phyloP scores from a whole-genome alignment of 139 green algal genomes.

The Tetraselmis chui region DNA sequence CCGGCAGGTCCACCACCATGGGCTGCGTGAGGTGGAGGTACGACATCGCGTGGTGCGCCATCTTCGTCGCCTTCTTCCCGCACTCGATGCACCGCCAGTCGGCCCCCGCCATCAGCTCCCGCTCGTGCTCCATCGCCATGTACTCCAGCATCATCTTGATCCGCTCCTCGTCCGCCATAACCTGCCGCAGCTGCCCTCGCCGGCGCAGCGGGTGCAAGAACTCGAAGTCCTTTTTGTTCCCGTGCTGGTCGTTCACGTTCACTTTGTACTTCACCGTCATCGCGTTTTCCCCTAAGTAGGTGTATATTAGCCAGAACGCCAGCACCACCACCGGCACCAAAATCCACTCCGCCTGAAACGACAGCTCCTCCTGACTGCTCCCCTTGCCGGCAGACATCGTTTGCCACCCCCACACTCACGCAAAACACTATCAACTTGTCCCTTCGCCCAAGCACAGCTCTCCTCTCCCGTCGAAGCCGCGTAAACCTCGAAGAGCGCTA shows the following conservation, averaged over 20 bases:
- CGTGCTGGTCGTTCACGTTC: neutral
- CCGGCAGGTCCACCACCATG: neutral
- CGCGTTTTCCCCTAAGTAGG: neutral
- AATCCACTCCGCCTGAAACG: neutral
- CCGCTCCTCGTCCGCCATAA: neutral
- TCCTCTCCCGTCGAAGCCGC: no score
- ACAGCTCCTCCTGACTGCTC: neutral
- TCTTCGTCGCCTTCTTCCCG: neutral
- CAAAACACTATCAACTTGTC: no score
- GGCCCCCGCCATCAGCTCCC: neutral
- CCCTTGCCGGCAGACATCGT: neutral
- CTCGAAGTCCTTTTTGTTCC: neutral
- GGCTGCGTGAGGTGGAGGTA: neutral
- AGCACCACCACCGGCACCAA: neutral
- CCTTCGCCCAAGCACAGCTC: no score
- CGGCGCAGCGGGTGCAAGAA: neutral
- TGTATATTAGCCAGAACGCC: neutral
- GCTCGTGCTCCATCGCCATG: neutral
- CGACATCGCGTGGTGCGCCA: neutral
- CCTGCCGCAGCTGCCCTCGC: neutral
- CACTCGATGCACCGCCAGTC: neutral
- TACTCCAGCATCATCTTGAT: neutral
- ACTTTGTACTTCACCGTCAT: neutral
- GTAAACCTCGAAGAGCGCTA: no score
- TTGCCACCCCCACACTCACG: no score